Base-by-base conservation (phyloP, 371 early-diverging fungal genomes). In the Mycotypha africana region DNA sequence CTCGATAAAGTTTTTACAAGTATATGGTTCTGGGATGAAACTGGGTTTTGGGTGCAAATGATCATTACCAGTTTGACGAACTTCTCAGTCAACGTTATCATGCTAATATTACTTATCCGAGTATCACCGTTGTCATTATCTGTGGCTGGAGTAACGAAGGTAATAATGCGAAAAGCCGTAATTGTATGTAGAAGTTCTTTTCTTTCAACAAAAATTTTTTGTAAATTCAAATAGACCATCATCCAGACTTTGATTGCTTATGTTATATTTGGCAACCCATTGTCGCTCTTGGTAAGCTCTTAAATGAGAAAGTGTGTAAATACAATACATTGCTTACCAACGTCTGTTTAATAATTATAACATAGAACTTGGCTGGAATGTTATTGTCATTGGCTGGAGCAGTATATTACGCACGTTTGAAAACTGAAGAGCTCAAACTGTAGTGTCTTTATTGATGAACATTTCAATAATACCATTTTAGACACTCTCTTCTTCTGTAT, bases 31-130 rank as follows among this genome's bases (percentile, higher is more conserved):
- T 48, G 38, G 42, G 55, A 50, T 48, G 55, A 60, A 23, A 25
- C 38, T 37, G 60, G 60, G 11, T 55, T 60, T 36, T 60, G 60
- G 60, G 22, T 60, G 33, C 60, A 60, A 34, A 45, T 60, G 56
- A 43, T 51, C 0, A 37, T 60, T 7, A 60, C 60, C n/a, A 26
- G 51, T 10, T 4, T 60, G 8, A 55, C 55, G 32, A 56, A 56
- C 21, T 51, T 60, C 20, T 4, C 26, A 26, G 41, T 55, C 9
- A 54, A 51, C 16, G 16, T 48, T 4, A 8, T 40, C 19, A 60
- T 60, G 60, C 2, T 55, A 3, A 16, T 48, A 4, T 22, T 60
- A 11, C 15, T 60, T 8, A 40, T 44, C 16, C 35, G 55, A 16
- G 51, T 52, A 35, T 47, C 60, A 4, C 56, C 60, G 11, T 28